Percentiles rank a stretch among this genome's conserved stretches.
Conservation (phyloP, 495 filamentous ascomycete genomes). For the Lophiotrema nucula region DNA sequence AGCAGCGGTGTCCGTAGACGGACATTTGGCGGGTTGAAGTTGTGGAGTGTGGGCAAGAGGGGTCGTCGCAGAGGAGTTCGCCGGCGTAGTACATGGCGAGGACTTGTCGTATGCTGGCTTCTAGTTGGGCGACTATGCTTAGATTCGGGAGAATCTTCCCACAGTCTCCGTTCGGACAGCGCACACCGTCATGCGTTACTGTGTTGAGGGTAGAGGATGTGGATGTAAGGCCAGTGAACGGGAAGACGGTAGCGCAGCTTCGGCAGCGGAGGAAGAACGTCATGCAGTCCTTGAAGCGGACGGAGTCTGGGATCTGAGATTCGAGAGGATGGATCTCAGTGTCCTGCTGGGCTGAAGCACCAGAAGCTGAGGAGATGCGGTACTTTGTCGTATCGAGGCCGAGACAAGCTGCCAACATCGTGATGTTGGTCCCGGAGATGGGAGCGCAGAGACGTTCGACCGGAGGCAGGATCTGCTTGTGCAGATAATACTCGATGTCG, state of each 20-base stretch:
- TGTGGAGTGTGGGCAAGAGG: slow-evolving; percentile 80
- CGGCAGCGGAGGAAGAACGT: slow-evolving; percentile 78
- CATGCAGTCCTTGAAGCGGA: slow-evolving; percentile 77
- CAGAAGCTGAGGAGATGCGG: slow-evolving; percentile 55
- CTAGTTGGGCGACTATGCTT: slow-evolving; percentile 79
- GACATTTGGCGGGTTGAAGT: slow-evolving; percentile 86
- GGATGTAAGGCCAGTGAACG: slow-evolving; percentile 73
- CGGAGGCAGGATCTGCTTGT: slow-evolving; percentile 97
- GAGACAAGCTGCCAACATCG: slow-evolving; percentile 85
- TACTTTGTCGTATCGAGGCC: slow-evolving; percentile 90
- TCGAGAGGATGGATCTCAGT: slow-evolving; percentile 79
- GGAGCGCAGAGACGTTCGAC: slow-evolving; percentile 97
- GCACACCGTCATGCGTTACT: slow-evolving; percentile 65
- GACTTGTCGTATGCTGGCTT: slow-evolving; percentile 73
- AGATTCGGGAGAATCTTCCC: slow-evolving; percentile 63
- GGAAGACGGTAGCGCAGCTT: slow-evolving; percentile 65
- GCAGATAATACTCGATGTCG: slow-evolving; percentile 93
- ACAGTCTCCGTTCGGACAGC: slow-evolving; percentile 65
- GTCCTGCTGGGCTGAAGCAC: slow-evolving; percentile 35
- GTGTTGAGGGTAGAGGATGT: slow-evolving; percentile 38
- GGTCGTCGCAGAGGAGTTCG: slow-evolving; percentile 87
- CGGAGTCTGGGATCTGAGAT: slow-evolving; percentile 83
- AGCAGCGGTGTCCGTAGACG: slow-evolving; percentile 85
- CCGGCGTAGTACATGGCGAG: slow-evolving; percentile 85
- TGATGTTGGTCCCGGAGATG: slow-evolving; percentile 84